Evolutionary conservation across 2,329 filamentous ascomycete species (phyloP).

Genomic region (Clonostachys solani): DNA sequence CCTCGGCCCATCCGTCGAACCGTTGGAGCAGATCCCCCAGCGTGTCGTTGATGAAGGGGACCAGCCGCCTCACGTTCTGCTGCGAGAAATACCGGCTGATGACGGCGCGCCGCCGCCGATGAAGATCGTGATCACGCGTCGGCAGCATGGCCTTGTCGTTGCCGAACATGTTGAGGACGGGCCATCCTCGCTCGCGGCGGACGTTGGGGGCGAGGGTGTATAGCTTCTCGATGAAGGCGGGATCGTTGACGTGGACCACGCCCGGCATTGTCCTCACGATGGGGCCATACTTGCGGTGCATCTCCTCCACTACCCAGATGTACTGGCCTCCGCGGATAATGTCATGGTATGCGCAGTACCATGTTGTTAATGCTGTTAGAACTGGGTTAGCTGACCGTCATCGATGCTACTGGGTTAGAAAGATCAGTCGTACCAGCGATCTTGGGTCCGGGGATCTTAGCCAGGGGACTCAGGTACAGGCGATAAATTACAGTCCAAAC

Average conservation of each 20-base stretch:
- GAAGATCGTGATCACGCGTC: conserved; percentile 14
- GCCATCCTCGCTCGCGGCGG: conserved; percentile 6
- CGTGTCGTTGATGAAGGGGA: conserved; percentile 7
- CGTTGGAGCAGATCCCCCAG: conserved; percentile 2
- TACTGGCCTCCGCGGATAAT: conserved; percentile 16
- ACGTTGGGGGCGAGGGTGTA: conserved; percentile 4
- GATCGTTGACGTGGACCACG: conserved; percentile 13
- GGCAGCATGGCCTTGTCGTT: conserved; percentile 6
- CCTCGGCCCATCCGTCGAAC: conserved; percentile 6
- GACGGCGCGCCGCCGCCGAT: conserved; percentile 10
- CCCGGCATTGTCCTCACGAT: conserved; percentile 14
- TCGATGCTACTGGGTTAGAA: too few relatives aligned
- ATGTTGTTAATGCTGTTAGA: conserved; percentile 13
- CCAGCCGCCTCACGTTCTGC: conserved; percentile 7
- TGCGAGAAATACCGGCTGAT: conserved; percentile 15
- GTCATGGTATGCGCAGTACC: conserved; percentile 23
- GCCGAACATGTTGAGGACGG: conserved; percentile 3
- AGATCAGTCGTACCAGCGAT: too few relatives aligned
- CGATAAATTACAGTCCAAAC: too few relatives aligned
- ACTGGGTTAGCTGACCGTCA: too few relatives aligned
- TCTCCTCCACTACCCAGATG: conserved; percentile 15
- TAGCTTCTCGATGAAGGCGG: conserved; percentile 10
- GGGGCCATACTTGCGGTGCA: conserved; percentile 24
- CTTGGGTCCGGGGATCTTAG: too few relatives aligned
- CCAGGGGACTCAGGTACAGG: too few relatives aligned